Evolutionary conservation across 1,284 basidiomycete genomes (phyloP), one percentile per base, ranked within the genome.

Genomic region (Pseudomicrostroma phylloplanum): DNA sequence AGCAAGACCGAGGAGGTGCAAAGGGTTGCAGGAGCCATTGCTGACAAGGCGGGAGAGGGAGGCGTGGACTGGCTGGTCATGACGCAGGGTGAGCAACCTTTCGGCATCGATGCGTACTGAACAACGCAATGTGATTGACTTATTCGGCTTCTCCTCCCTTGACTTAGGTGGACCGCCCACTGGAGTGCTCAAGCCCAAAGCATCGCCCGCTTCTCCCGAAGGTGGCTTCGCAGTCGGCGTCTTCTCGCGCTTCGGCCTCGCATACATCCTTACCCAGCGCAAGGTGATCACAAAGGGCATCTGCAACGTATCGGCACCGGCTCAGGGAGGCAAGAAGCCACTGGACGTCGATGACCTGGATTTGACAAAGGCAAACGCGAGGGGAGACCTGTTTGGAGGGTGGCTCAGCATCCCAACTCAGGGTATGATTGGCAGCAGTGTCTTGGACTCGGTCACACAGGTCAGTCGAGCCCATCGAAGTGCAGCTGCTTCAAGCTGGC

Each of bases 41-140:
- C 59, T 46, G 42, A 56, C 11, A 74, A 63, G 1, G 68, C 73
- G 8, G 68, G 70, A 43, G 60, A 60, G 6, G 58, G 68, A 9
- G 77, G 80, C 0, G 69, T 81, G 55, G 75, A 81, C 62, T 81
- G 74, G 57, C 67, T 80, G 17, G 68, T 80, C 57, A 69, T 76
- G 56, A 78, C 75, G 0, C 79, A 80, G 55, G 80, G 79, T 48
- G 30, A 36, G 30, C 30, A 36, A 9, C 30, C 30, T 9, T 3
- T 9, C 66, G 62, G 15, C 67, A n/a, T n/a, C n/a, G n/a, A n/a
- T n/a, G n/a, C n/a, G n/a, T n/a, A n/a, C n/a, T n/a, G n/a, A n/a
- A n/a, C n/a, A n/a, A n/a, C n/a, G n/a, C n/a, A n/a, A n/a, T n/a
- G n/a, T n/a, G n/a, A n/a, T n/a, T n/a, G n/a, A n/a, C n/a, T n/a